Base-by-base conservation (phyloP, 1,139 yeast species). In the Saccharomyces hybrid region DNA sequence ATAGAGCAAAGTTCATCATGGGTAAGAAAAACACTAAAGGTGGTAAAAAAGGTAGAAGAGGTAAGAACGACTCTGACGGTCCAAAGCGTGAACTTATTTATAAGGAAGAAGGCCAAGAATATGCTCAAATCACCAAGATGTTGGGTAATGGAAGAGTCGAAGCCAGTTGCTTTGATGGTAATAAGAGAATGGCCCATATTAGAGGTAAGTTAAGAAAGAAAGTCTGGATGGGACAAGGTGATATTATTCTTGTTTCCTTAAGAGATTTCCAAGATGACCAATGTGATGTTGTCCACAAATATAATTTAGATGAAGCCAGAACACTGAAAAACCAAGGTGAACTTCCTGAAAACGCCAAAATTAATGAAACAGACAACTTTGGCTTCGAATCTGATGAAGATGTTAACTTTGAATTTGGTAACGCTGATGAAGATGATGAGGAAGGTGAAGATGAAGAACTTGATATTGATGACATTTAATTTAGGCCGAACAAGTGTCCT, bases 201-300 rank as follows among this genome's bases (percentile, higher is more conserved):
- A 88, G 99, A 80, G 99, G 99, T 65, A 95, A 95, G 74, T 82
- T 95, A 78, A 88, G 99, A 81, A 95, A 95, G 85, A 93, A 93
- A 83, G 98, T 91, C 59, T 95, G 99, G 99, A 91, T 95, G 89
- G 88, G 89, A 49, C 98, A 90, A 75, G 99, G 99, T 76, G 99
- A 95, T 71, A 95, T 95, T 66, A 90, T 95, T 63, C 78, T 95
- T 69, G 93, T 93, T 50, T 90, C 97, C 5, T 82, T 95, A 69
- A 89, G 99, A 80, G 99, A 95, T 70, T 95, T 93, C 83, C 97
- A 95, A 75, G 98, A 93, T 70, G 97, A 89, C 62, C 95, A 88
- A 73, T 95, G 97, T 78, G 99, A 95, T 73, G 98, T 95, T 63
- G 93, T 95, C 54, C 95, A 93, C 75, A 93, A 93, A 76, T 95